phyloP scores from a whole-genome alignment of 1,284 basidiomycete species.

The Malassezia restricta region DNA sequence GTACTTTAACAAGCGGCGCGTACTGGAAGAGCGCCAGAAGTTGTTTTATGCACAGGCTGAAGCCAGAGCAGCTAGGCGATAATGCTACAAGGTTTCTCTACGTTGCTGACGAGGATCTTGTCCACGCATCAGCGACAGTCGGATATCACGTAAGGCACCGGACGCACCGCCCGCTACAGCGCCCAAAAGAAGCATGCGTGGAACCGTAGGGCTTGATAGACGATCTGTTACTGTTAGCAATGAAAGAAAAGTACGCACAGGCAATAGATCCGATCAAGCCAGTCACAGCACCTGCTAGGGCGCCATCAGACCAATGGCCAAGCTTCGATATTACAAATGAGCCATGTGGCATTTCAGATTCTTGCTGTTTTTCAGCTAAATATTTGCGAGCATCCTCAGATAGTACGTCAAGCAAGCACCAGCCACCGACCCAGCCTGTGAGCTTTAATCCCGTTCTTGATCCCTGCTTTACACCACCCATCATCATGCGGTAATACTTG shows the following conservation, averaged over 20 bases:
- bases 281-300: slow-evolving; percentile 23
- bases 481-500: slow-evolving; percentile 40
- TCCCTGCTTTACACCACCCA: slow-evolving; percentile 30
- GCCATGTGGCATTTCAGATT: neutral
- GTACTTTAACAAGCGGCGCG: slow-evolving; percentile 44
- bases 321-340: slow-evolving; percentile 5
- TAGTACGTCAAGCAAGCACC: slow-evolving; percentile 25
- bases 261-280: slow-evolving; percentile 18
- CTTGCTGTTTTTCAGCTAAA: neutral
- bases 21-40: slow-evolving; percentile 40
- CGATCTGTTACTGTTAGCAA: neutral
- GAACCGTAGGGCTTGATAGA: neutral
- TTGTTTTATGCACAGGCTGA: slow-evolving; percentile 26
- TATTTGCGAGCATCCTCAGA: slow-evolving; percentile 1
- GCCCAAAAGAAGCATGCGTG: slow-evolving; percentile 11
- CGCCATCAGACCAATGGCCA: slow-evolving; percentile 35
- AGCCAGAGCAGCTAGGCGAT: slow-evolving; percentile 1
- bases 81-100: neutral
- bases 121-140: neutral
- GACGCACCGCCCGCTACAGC: slow-evolving; percentile 7
- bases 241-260: slow-evolving; percentile 15
- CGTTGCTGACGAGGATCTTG: neutral
- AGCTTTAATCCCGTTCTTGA: slow-evolving; percentile 23
- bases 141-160: slow-evolving; percentile 14
- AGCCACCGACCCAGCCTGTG: slow-evolving; percentile 29